A percentile compares a stretch with the other conserved stretches of the same genome.
phyloP scores from a whole-genome alignment of 1,284 basidiomycete species.

The Cutaneotrichosporon sp. region DNA sequence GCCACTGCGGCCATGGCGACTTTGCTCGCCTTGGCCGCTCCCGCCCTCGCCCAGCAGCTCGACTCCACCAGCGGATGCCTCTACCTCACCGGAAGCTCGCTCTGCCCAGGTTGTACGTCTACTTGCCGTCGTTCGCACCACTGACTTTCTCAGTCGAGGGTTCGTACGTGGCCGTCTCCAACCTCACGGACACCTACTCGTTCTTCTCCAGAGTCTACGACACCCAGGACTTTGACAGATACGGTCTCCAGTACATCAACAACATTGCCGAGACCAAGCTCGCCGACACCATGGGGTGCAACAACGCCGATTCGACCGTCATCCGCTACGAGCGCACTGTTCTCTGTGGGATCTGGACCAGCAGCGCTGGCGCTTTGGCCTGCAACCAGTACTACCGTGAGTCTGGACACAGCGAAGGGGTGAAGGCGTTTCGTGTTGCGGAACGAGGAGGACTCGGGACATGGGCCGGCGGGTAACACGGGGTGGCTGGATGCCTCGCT shows the following conservation, averaged over 20 bases:
- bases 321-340: constrained; percentile 48
- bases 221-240: constrained; percentile 9
- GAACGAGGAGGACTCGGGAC: background rate
- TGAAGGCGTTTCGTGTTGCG: background rate
- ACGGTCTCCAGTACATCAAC: constrained; percentile 42
- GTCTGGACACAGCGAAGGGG: background rate
- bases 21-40: background rate
- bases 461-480: background rate
- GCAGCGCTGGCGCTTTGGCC: constrained; percentile 29
- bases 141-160: constrained; percentile 34
- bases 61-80: constrained; percentile 9
- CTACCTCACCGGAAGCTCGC: constrained; percentile 12
- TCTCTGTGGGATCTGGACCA: constrained; percentile 47
- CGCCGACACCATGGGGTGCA: constrained; percentile 30
- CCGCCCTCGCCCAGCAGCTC: background rate
- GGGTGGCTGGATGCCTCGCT: background rate
- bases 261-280: constrained; percentile 28
- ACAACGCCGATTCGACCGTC: constrained; percentile 30
- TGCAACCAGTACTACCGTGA: constrained; percentile 22
- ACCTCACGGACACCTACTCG: background rate
- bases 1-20: background rate
- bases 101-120: constrained; percentile 17
- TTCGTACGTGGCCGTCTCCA: constrained; percentile 36
- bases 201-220: constrained; percentile 31
- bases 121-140: background rate